These are phyloP conservation scores for Sphaceloma murrayae DNA, from an alignment of 2,329 filamentous ascomycete genomes.

Conservation along the genomic window DNA sequence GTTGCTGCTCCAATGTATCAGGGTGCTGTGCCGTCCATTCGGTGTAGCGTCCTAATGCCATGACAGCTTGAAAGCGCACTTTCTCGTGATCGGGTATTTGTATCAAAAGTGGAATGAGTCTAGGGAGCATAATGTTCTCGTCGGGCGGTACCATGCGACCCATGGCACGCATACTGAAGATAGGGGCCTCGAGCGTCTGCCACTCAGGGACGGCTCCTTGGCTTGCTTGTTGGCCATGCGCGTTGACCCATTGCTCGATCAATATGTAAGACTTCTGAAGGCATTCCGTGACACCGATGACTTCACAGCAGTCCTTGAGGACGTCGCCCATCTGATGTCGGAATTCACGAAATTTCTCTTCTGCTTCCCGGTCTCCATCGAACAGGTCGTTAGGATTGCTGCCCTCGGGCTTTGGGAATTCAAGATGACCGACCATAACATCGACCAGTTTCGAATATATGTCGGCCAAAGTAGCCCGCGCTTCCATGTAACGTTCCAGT, in stretches of 20 bases:
- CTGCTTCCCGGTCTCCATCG: slow-evolving; percentile 87
- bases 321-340: slow-evolving; percentile 96
- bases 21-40: slow-evolving; percentile 95
- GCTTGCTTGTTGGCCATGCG: slow-evolving; percentile 66
- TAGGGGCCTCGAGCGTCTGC: slow-evolving; percentile 89
- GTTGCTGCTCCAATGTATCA: slow-evolving; percentile 82
- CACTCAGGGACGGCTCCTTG: slow-evolving; percentile 75
- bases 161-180: slow-evolving; percentile 93
- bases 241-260: slow-evolving; percentile 80
- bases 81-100: slow-evolving; percentile 95
- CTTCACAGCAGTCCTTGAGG: slow-evolving; percentile 91
- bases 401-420: slow-evolving; percentile 70
- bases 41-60: slow-evolving; percentile 92
- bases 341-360: slow-evolving; percentile 96
- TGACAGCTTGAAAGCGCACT: slow-evolving; percentile 95
- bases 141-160: slow-evolving; percentile 90
- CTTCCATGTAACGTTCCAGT: slow-evolving; percentile 77
- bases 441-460: slow-evolving; percentile 86
- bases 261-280: slow-evolving; percentile 76
- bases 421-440: slow-evolving; percentile 79
- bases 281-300: slow-evolving; percentile 87
- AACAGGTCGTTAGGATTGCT: slow-evolving; percentile 75
- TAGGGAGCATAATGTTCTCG: slow-evolving; percentile 76
- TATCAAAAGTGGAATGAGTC: slow-evolving; percentile 86
- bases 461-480: slow-evolving; percentile 65